Evolutionary conservation across 768 basidiomycete species (phyloP).

Genomic region (Serendipita sp.): DNA sequence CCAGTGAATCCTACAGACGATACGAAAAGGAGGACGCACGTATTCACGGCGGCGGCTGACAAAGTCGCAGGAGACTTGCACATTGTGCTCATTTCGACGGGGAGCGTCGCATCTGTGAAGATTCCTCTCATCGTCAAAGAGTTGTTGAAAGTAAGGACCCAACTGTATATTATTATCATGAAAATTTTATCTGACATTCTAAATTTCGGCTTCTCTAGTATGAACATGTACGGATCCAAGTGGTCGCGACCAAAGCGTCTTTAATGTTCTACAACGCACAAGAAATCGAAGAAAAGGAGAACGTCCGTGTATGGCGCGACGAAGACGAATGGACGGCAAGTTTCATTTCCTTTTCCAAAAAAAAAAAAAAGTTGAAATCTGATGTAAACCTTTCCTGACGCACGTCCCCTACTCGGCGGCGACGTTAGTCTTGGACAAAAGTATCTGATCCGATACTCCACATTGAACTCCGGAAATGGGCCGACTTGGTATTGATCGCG

Average conservation of each 20-base stretch:
- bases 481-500: slow-evolving; percentile 85
- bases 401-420: no score
- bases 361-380: no score
- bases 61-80: slow-evolving; percentile 20
- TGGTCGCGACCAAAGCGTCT: slow-evolving; percentile 66
- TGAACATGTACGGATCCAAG: slow-evolving; percentile 56
- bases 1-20: no score
- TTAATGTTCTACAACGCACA: slow-evolving; percentile 55
- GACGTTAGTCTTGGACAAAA: slow-evolving; percentile 43
- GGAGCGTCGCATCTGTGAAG: slow-evolving; percentile 94
- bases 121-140: slow-evolving; percentile 75
- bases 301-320: slow-evolving; percentile 70
- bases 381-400: no score
- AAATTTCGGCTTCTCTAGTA: slow-evolving; percentile 31
- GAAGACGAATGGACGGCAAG: slow-evolving; percentile 86
- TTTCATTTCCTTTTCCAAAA: background rate
- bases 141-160: slow-evolving; percentile 42
- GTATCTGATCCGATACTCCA: slow-evolving; percentile 90
- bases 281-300: slow-evolving; percentile 31
- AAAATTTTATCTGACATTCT: background rate
- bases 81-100: slow-evolving; percentile 73
- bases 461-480: slow-evolving; percentile 89
- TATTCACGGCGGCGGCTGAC: slow-evolving; percentile 8
- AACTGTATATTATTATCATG: background rate
- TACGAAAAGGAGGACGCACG: background rate